These are phyloP conservation scores for Xylaria curta DNA, from an alignment of 495 filamentous ascomycete species.

Conservation along the genomic window DNA sequence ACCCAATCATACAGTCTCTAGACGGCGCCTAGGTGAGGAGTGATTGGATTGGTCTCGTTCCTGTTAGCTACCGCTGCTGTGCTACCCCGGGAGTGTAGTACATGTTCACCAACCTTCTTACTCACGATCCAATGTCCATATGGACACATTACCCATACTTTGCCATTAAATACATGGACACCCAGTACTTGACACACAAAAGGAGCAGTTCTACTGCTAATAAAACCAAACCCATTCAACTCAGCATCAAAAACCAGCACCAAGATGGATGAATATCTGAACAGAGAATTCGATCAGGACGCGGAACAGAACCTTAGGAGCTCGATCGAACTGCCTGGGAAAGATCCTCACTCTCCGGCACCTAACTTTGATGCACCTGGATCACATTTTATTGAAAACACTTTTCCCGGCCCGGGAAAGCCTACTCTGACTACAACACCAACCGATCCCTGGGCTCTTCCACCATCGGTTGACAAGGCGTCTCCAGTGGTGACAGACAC, in stretches of 20 bases:
- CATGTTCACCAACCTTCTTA: neutral
- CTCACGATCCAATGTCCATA: neutral
- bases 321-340: neutral
- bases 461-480: constrained; percentile 84
- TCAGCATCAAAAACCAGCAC: neutral
- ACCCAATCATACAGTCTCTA: neutral
- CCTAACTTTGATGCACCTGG: constrained; percentile 34
- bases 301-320: neutral
- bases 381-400: constrained; percentile 36
- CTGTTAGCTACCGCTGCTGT: neutral
- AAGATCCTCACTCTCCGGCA: constrained; percentile 19
- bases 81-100: neutral
- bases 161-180: neutral
- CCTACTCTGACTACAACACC: neutral
- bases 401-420: neutral
- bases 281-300: neutral
- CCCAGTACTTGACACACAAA: neutral
- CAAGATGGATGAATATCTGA: neutral
- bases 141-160: neutral
- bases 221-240: neutral
- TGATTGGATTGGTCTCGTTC: neutral
- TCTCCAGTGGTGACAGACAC: constrained; percentile 66
- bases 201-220: neutral
- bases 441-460: constrained; percentile 79
- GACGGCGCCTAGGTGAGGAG: neutral